Percentiles rank a stretch among this genome's conserved stretches.
Evolutionary conservation across 2,329 filamentous ascomycete species (phyloP).

Genomic region (Achaetomium macrosporum): DNA sequence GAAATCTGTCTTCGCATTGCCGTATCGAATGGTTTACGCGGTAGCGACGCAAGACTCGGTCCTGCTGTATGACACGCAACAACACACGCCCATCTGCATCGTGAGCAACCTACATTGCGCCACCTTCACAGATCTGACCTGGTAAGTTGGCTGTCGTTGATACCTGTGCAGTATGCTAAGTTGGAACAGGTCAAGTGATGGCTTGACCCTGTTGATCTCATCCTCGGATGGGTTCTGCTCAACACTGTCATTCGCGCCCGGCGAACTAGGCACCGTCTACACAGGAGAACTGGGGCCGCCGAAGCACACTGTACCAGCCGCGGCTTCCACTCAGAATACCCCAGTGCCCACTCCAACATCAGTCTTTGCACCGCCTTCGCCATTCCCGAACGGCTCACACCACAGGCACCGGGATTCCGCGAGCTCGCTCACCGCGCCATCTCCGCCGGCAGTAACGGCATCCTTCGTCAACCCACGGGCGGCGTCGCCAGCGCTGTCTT

Average conservation of each 20-base stretch:
- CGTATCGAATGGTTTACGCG: constrained; percentile 92
- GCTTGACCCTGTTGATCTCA: constrained; percentile 70
- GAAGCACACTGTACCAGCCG: constrained; percentile 37
- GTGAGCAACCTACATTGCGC: constrained; percentile 97
- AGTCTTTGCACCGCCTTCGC: constrained; percentile 56
- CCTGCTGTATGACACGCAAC: constrained; percentile 92
- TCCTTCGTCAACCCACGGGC: constrained; percentile 60
- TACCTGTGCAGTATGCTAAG: constrained; percentile 18
- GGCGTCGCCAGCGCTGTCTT: constrained; percentile 76
- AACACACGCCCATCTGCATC: constrained; percentile 85
- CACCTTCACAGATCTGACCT: constrained; percentile 92
- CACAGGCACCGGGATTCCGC: constrained; percentile 54
- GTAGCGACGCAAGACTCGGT: constrained; percentile 96
- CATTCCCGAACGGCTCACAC: constrained; percentile 42
- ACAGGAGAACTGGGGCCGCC: constrained; percentile 57
- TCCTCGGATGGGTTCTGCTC: constrained; percentile 98
- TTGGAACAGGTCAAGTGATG: constrained; percentile 43
- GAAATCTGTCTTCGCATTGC: constrained; percentile 71
- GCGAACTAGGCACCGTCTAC: constrained; percentile 80
- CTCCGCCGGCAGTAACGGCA: constrained; percentile 45
- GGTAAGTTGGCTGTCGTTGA: constrained; percentile 51
- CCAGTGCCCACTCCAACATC: constrained; percentile 66
- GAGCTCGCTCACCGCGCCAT: constrained; percentile 53
- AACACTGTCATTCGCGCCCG: constrained; percentile 72
- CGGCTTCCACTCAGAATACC: constrained; percentile 57